These are phyloP conservation scores for Akanthomyces uredinophilus DNA, from an alignment of 2,329 filamentous ascomycete genomes.

Conservation along the genomic window DNA sequence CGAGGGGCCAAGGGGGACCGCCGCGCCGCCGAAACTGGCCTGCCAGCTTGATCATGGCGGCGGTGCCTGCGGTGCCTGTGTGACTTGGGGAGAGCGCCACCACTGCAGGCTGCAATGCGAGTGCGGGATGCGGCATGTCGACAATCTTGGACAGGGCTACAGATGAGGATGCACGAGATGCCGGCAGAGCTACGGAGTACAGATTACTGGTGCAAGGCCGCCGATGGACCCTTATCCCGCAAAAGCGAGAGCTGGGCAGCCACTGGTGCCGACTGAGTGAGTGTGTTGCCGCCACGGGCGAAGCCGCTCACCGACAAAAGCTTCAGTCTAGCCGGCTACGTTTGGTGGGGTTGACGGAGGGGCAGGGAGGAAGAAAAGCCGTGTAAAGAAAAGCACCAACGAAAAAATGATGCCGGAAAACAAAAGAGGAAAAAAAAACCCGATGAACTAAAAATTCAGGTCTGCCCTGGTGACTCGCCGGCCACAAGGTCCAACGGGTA, in stretches of 20 bases:
- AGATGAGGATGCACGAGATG: constrained; percentile 8
- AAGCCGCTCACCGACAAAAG: constrained; percentile 4
- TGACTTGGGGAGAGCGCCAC: not conserved
- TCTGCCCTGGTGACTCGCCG: not conserved
- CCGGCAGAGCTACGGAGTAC: not conserved
- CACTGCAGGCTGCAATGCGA: constrained; percentile 3
- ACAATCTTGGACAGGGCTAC: constrained; percentile 5
- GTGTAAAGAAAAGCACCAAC: not conserved
- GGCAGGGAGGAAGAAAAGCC: not conserved
- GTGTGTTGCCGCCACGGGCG: not conserved
- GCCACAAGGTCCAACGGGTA: not conserved
- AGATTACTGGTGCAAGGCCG: not conserved
- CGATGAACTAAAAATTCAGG: not conserved
- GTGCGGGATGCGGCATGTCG: not conserved
- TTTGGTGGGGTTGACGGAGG: not conserved
- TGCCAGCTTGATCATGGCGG: not conserved
- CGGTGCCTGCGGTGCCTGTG: not conserved
- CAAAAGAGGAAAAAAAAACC: not conserved
- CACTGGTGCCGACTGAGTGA: too few relatives aligned
- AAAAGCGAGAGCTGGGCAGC: not conserved
- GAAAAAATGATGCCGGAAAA: not conserved
- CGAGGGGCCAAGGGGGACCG: not conserved
- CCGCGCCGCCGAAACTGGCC: not conserved
- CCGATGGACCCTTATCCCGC: not conserved
- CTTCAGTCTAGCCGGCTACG: not conserved